Conservation (phyloP, 2,329 filamentous ascomycete species). For the Penicillium sp. region DNA sequence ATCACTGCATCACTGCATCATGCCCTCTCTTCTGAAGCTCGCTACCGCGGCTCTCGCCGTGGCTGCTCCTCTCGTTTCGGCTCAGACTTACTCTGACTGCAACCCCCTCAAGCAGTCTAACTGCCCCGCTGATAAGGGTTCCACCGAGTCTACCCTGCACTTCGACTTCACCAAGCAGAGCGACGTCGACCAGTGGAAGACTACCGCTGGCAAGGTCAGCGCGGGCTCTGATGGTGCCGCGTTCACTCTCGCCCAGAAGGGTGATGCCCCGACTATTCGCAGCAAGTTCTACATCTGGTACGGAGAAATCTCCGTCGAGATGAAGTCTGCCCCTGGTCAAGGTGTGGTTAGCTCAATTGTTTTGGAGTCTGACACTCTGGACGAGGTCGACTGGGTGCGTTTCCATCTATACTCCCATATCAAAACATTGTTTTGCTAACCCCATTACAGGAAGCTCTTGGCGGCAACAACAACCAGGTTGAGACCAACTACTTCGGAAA, state of each 20-base stretch:
- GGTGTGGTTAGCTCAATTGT: constrained; percentile 94
- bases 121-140: constrained; percentile 71
- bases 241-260: constrained; percentile 74
- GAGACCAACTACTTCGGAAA: constrained; percentile 98
- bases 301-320: constrained; percentile 78
- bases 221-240: constrained; percentile 71
- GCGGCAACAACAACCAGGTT: constrained; percentile 36
- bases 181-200: constrained; percentile 63
- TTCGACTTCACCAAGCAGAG: constrained; percentile 52
- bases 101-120: constrained; percentile 57
- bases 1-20: constrained; percentile 12
- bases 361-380: constrained; percentile 86
- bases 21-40: constrained; percentile 35
- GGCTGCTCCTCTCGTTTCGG: constrained; percentile 42
- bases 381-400: constrained; percentile 98
- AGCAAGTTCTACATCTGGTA: constrained; percentile 99
- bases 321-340: constrained; percentile 82
- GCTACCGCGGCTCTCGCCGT: constrained; percentile 33
- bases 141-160: constrained; percentile 50
- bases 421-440: constrained; percentile 56
- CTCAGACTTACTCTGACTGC: constrained; percentile 76
- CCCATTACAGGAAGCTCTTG: constrained; percentile 37
- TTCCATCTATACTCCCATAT: constrained; percentile 48
- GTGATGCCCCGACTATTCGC: constrained; percentile 81
- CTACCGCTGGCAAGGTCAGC: constrained; percentile 64